Evolutionary conservation across 2,329 filamentous ascomycete genomes (phyloP).

Genomic region (Ophiognomonia clavigignenti-juglandacearum): DNA sequence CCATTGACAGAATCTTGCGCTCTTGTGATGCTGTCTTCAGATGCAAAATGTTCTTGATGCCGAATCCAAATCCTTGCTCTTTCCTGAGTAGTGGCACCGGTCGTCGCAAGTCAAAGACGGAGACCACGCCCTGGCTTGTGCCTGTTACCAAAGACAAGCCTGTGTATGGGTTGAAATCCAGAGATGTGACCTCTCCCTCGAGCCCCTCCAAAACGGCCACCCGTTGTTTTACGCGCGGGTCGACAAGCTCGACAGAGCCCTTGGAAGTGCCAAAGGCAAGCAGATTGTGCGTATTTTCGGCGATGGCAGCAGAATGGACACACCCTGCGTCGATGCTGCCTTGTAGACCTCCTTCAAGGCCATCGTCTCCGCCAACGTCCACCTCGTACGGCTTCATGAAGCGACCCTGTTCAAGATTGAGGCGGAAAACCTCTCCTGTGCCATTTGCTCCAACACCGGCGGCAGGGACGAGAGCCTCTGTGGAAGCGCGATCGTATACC

Average conservation of each 20-base stretch:
- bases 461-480: constrained; percentile 81
- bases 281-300: constrained; percentile 84
- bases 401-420: constrained; percentile 86
- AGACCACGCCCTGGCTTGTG: constrained; percentile 80
- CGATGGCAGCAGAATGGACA: constrained; percentile 82
- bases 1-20: constrained; percentile 84
- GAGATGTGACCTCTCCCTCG: constrained; percentile 73
- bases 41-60: constrained; percentile 78
- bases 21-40: constrained; percentile 68
- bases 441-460: constrained; percentile 85
- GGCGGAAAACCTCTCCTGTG: constrained; percentile 83
- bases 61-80: constrained; percentile 92
- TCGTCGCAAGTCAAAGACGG: constrained; percentile 87
- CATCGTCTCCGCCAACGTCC: constrained; percentile 81
- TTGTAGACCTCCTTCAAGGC: constrained; percentile 69
- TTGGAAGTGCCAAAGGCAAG: constrained; percentile 89
- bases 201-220: constrained; percentile 70
- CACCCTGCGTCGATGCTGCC: constrained; percentile 80
- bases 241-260: constrained; percentile 97
- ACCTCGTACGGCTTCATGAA: constrained; percentile 95
- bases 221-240: constrained; percentile 75
- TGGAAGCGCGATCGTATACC: constrained; percentile 73
- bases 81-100: constrained; percentile 82
- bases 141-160: constrained; percentile 84
- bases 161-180: constrained; percentile 73